Base-by-base conservation (phyloP, 202 grass and related monocot genomes). In the Bolboschoenoplectus hybrid region DNA sequence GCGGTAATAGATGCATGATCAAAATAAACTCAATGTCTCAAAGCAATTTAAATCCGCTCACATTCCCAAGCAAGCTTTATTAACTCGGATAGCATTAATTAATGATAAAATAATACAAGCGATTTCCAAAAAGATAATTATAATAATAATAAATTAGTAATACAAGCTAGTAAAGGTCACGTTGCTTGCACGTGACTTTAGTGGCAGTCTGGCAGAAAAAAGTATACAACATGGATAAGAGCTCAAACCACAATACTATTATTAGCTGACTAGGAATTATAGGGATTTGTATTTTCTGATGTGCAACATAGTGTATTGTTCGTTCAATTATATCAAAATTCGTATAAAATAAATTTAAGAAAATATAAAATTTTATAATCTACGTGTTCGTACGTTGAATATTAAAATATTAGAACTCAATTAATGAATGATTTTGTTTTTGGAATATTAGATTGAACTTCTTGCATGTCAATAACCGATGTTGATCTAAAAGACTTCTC, bases 1-100 rank as follows among this genome's bases (percentile, higher is more conserved):
- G 67, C 67, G 67, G 39, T 45, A 19, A 19, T 71, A 26, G 26
- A 26, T 26, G 26, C 0, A 26, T 26, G 26, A 26, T 26, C 26
- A 26, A 62, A 62, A 26, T 7, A 5, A 20, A 62, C 58, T 26
- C 6, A 2, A 7, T 6, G 1, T 17, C 0, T 36, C 64, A 40
- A n/a, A 51, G 46, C 3, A 13, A 9, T 35, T 51, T 34, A 32
- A 75, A 35, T 75, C 2, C 0, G 9, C 20, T 52, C 46, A 75
- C 7, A 3, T 34, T 75, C 46, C 71, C 71, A 75, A 75, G 47
- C 19, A 75, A 20, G 71, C 68, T n/a, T 72, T 72, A 72, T 72
- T 46, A 40, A 72, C 68, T 46, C 7, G 17, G 68, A 20, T 72
- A 72, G 9, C 14, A 72, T 72, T 46, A 72, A 72, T n/a, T 16